Conservation (phyloP, 23 red algal species). For the Gracilaria domingensis region DNA sequence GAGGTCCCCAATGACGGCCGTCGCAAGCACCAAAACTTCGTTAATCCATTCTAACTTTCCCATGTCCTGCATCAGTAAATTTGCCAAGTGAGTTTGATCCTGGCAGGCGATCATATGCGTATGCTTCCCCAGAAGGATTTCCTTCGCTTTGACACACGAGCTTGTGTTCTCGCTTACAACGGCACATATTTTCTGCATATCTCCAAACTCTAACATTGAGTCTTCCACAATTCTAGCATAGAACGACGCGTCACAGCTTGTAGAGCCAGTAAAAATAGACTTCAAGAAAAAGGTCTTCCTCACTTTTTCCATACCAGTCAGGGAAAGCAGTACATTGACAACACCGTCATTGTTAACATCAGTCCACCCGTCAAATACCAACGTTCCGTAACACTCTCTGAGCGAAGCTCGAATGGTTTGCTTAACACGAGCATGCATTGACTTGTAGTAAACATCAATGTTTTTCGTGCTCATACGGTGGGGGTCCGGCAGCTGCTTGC, state of each 20-base stretch:
- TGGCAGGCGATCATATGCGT: not conserved
- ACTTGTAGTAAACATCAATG: not conserved
- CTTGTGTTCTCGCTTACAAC: not conserved
- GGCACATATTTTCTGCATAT: not conserved
- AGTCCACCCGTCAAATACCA: constrained; percentile 35
- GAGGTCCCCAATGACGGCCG: not conserved
- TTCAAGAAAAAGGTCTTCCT: constrained; percentile 11
- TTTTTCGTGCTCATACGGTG: not conserved
- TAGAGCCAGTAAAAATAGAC: constrained; percentile 11
- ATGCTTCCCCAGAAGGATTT: not conserved
- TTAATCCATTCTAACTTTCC: not conserved
- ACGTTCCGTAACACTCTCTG: constrained; percentile 1
- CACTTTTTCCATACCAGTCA: not conserved
- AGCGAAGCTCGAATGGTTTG: not conserved
- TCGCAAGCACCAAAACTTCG: not conserved
- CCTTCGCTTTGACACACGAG: not conserved
- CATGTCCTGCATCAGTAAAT: not conserved
- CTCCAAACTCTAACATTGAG: not conserved
- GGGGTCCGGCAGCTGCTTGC: not conserved
- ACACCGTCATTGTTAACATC: not conserved
- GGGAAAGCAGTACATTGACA: not conserved
- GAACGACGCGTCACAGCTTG: not conserved
- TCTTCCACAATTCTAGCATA: not conserved
- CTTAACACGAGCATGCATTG: not conserved
- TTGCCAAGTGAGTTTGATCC: not conserved